Percentiles rank a stretch among this genome's conserved stretches.
Conservation (phyloP, 805 yeast genomes). For the Ogataea degrootiae region DNA sequence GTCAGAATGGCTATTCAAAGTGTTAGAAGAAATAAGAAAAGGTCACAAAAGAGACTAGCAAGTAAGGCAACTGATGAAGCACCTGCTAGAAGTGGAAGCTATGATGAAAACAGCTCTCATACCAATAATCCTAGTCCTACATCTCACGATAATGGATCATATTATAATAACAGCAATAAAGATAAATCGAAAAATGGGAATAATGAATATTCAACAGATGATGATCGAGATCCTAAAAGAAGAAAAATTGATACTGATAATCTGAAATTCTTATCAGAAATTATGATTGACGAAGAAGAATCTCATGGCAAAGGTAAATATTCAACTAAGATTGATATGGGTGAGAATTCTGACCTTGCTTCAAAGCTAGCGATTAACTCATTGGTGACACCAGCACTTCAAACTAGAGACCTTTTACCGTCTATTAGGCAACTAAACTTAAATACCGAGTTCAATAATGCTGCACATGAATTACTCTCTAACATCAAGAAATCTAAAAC, state of each 20-base stretch:
- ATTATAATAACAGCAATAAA: neutral
- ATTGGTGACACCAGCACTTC: constrained; percentile 21
- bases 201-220: neutral
- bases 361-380: constrained; percentile 45
- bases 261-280: constrained; percentile 22
- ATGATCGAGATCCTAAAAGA: neutral
- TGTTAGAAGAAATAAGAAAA: constrained; percentile 79
- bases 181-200: neutral
- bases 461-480: constrained; percentile 30
- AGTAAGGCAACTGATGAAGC: constrained; percentile 14
- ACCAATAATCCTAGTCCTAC: neutral
- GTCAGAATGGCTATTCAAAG: constrained; percentile 94
- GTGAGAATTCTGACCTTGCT: constrained; percentile 22
- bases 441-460: constrained; percentile 23
- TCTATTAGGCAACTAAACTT: constrained; percentile 22
- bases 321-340: constrained; percentile 12
- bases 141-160: neutral
- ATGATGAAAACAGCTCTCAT: neutral
- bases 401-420: constrained; percentile 9
- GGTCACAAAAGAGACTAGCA: constrained; percentile 43
- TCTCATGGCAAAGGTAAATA: constrained; percentile 24
- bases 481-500: constrained; percentile 59
- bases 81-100: neutral
- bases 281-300: constrained; percentile 22
- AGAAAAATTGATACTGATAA: constrained; percentile 16